These are phyloP conservation scores for Tolypocladium album DNA, from an alignment of 2,329 filamentous ascomycete genomes.

Conservation along the genomic window DNA sequence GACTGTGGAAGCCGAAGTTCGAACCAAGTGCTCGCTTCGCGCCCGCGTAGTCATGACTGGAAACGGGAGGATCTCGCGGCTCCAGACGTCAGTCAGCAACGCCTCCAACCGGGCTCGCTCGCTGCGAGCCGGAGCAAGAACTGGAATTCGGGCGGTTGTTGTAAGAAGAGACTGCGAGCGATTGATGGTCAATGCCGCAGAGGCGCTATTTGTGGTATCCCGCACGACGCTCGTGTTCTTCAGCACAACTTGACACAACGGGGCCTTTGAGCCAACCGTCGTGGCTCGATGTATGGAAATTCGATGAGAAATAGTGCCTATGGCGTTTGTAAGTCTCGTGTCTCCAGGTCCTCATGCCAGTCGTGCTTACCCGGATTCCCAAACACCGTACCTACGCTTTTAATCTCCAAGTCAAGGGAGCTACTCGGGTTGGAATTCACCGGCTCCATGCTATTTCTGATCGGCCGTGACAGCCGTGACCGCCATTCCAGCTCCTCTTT, in stretches of 20 bases:
- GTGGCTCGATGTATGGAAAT: slow-evolving; percentile 73
- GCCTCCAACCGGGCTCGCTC: slow-evolving; percentile 71
- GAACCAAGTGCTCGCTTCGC: slow-evolving; percentile 60
- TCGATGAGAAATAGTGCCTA: slow-evolving; percentile 52
- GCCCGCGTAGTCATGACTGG: slow-evolving; percentile 64
- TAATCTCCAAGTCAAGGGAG: slow-evolving; percentile 59
- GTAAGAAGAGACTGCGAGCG: slow-evolving; percentile 72
- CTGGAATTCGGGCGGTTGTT: slow-evolving; percentile 53
- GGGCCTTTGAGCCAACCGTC: slow-evolving; percentile 58
- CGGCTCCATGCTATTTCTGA: slow-evolving; percentile 35
- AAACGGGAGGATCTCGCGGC: slow-evolving; percentile 66
- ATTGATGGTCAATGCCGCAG: slow-evolving; percentile 46
- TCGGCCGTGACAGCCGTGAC: slow-evolving; percentile 45
- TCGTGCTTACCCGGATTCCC: slow-evolving; percentile 50
- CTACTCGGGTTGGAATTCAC: slow-evolving; percentile 42
- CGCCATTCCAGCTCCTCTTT: slow-evolving; percentile 77
- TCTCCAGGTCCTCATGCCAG: neutral
- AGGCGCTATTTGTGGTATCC: slow-evolving; percentile 31
- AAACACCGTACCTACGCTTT: slow-evolving; percentile 64
- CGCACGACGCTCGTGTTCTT: slow-evolving; percentile 70
- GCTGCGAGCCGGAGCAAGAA: slow-evolving; percentile 61
- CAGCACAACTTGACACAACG: slow-evolving; percentile 68
- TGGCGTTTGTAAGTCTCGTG: neutral
- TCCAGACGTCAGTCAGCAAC: slow-evolving; percentile 72
- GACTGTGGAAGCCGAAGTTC: slow-evolving; percentile 71